phyloP scores from a whole-genome alignment of 192 early-diverging fungal genomes.

The Irineochytrium annulatum region DNA sequence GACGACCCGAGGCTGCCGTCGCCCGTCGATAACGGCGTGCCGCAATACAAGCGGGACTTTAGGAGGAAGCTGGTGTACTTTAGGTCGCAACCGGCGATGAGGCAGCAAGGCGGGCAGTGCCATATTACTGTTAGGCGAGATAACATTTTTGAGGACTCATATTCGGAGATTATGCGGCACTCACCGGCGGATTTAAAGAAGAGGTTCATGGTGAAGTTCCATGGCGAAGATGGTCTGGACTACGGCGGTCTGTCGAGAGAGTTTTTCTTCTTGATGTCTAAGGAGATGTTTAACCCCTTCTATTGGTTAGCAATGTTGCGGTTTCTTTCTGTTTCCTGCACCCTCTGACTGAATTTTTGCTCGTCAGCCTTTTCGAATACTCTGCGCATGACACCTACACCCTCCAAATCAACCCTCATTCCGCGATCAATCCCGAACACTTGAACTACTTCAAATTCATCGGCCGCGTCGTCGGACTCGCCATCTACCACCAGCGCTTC shows the following conservation, averaged over 20 bases:
- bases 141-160: constrained; percentile 92
- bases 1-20: constrained; percentile 67
- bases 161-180: constrained; percentile 91
- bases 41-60: constrained; percentile 99
- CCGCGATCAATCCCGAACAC: constrained; percentile 90
- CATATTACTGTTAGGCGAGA: constrained; percentile 87
- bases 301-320: constrained; percentile 13
- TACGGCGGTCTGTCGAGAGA: constrained; percentile 96
- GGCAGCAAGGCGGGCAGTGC: constrained; percentile 77
- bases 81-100: constrained; percentile 84
- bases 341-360: not conserved
- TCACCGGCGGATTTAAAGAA: constrained; percentile 88
- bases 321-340: not conserved
- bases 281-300: constrained; percentile 98
- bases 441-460: constrained; percentile 96
- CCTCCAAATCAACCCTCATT: constrained; percentile 92
- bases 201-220: constrained; percentile 96
- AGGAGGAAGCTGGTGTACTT: constrained; percentile 96
- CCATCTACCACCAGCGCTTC: constrained; percentile 93
- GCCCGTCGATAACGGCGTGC: constrained; percentile 69
- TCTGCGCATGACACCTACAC: constrained; percentile 95
- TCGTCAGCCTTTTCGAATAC: constrained; percentile 86
- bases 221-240: constrained; percentile 96
- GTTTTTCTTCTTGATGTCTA: constrained; percentile 94
- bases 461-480: constrained; percentile 87